Evolutionary conservation across 2,329 filamentous ascomycete species (phyloP).

Genomic region (Aspergillus awamori): DNA sequence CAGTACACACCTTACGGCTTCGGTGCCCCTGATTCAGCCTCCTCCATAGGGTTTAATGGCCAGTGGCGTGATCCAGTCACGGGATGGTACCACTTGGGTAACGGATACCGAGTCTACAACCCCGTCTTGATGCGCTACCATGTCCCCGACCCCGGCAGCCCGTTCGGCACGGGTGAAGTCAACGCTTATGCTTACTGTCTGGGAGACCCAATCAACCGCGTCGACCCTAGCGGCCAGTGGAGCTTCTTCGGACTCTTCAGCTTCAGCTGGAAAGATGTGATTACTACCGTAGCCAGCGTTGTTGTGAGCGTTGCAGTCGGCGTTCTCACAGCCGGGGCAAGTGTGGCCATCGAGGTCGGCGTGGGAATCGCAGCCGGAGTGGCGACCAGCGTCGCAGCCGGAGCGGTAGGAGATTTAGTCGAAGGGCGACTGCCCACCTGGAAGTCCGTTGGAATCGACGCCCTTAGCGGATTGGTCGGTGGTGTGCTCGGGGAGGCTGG

Average conservation of each 20-base stretch:
- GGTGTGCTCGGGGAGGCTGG: not conserved
- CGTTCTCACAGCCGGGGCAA: not conserved
- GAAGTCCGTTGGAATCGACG: not conserved
- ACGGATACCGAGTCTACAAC: slow-evolving; percentile 21
- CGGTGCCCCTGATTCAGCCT: not conserved
- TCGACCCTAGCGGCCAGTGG: slow-evolving; percentile 19
- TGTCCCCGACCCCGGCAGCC: slow-evolving; percentile 11
- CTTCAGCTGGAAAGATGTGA: not conserved
- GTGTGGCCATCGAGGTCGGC: not conserved
- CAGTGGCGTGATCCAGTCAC: slow-evolving; percentile 20
- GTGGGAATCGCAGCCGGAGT: not conserved
- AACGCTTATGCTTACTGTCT: slow-evolving; percentile 23
- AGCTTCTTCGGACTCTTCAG: not conserved
- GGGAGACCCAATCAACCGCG: slow-evolving; percentile 21
- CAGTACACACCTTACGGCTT: slow-evolving; percentile 12
- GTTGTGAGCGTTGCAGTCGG: not conserved
- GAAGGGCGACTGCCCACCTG: not conserved
- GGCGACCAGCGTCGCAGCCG: not conserved
- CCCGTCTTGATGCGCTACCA: slow-evolving; percentile 19
- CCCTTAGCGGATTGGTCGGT: not conserved
- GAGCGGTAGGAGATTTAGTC: not conserved
- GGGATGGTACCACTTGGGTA: slow-evolving; percentile 18
- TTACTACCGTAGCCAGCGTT: not conserved
- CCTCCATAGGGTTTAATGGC: slow-evolving; percentile 15
- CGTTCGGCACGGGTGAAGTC: slow-evolving; percentile 22